A percentile compares a stretch with the other conserved stretches of the same genome.
Conservation (phyloP, 768 basidiomycete species). For the Dictyophora rubrovolvata region DNA sequence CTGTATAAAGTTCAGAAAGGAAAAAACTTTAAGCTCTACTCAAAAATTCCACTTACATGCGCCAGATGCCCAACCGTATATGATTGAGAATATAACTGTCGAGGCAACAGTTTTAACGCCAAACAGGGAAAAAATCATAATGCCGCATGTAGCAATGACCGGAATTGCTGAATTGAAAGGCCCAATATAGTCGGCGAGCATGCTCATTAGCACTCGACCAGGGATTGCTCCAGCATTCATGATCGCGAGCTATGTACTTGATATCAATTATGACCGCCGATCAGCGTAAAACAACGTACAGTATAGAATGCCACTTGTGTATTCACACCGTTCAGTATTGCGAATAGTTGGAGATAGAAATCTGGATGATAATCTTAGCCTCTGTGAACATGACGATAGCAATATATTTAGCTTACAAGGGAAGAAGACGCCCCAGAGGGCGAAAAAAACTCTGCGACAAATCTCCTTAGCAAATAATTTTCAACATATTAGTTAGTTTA, state of each 20-base stretch:
- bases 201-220: constrained; percentile 39
- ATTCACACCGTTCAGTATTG: constrained; percentile 35
- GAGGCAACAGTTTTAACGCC: constrained; percentile 26
- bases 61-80: constrained; percentile 41
- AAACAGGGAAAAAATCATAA: constrained; percentile 36
- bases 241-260: constrained; percentile 35
- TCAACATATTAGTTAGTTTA: background rate
- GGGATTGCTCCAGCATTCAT: constrained; percentile 41
- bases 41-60: constrained; percentile 23
- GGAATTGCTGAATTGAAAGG: constrained; percentile 32
- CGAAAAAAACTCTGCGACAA: constrained; percentile 25
- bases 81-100: constrained; percentile 28
- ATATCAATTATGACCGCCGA: background rate
- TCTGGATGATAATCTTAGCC: constrained; percentile 27
- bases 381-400: background rate
- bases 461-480: constrained; percentile 21
- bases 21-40: constrained; percentile 23
- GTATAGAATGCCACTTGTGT: constrained; percentile 46
- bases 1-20: constrained; percentile 22
- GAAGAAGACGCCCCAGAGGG: background rate
- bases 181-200: constrained; percentile 33
- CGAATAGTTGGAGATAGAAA: constrained; percentile 48
- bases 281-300: constrained; percentile 22
- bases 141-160: constrained; percentile 21
- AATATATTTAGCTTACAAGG: background rate